Evolutionary conservation across 441 rosid genomes (phyloP).

Genomic region (Brassica balearica): DNA sequence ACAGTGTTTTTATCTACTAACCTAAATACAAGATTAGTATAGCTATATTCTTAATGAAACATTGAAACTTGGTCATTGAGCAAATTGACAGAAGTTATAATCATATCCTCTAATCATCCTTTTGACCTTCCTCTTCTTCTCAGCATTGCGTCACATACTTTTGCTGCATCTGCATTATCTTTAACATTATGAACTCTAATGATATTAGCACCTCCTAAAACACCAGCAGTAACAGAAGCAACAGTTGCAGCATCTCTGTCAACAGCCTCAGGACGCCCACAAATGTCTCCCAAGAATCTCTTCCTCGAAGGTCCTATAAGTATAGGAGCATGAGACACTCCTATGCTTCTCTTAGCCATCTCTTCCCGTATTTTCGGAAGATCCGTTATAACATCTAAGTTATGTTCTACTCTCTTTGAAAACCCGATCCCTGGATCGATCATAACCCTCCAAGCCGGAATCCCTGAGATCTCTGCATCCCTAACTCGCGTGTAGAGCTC

Average conservation of each 20-base stretch:
- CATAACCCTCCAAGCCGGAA: slow-evolving; percentile 92
- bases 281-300: slow-evolving; percentile 84
- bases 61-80: no score
- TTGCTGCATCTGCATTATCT: slow-evolving; percentile 81
- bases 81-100: slow-evolving; percentile 36
- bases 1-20: no score
- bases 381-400: slow-evolving; percentile 72
- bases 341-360: slow-evolving; percentile 73
- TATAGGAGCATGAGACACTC: slow-evolving; percentile 71
- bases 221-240: slow-evolving; percentile 70
- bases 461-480: slow-evolving; percentile 76
- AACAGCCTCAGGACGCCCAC: slow-evolving; percentile 58
- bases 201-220: slow-evolving; percentile 84
- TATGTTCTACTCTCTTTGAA: slow-evolving; percentile 74
- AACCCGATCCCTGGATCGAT: slow-evolving; percentile 93
- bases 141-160: slow-evolving; percentile 80
- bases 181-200: slow-evolving; percentile 87
- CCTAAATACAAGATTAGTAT: no score
- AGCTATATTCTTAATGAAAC: no score
- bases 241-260: slow-evolving; percentile 93
- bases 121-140: slow-evolving; percentile 37
- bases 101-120: slow-evolving; percentile 16
- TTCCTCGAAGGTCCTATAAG: slow-evolving; percentile 91
- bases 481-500: slow-evolving; percentile 63
- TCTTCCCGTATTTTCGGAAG: slow-evolving; percentile 66